phyloP scores from a whole-genome alignment of 306 rosid species.

The Lathyrus aphaca region DNA sequence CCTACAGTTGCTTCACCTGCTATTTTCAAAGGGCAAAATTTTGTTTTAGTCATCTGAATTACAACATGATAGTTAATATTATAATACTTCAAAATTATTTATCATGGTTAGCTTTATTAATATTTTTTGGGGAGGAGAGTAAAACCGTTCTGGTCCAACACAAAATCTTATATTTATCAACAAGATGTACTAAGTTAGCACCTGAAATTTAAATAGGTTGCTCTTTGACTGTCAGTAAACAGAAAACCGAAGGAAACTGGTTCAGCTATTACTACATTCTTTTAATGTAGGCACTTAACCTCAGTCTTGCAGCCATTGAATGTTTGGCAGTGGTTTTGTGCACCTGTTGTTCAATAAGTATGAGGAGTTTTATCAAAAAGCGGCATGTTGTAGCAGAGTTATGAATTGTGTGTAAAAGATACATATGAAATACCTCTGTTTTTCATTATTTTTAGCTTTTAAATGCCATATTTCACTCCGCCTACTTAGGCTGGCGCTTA shows the following conservation, averaged over 20 bases:
- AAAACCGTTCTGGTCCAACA: conserved; percentile 33
- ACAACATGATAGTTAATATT: conserved; percentile 11
- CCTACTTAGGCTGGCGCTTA: neutral
- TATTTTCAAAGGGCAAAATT: conserved; percentile 33
- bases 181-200: conserved; percentile 16
- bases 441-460: neutral
- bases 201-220: conserved; percentile 8
- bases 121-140: conserved; percentile 6
- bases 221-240: conserved; percentile 34
- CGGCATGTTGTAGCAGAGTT: conserved; percentile 2
- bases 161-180: conserved; percentile 33
- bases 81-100: conserved; percentile 21
- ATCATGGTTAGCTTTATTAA: neutral
- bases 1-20: conserved; percentile 23
- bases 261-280: conserved; percentile 29
- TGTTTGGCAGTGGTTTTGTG: conserved; percentile 6
- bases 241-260: neutral
- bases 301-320: conserved; percentile 7
- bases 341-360: conserved; percentile 3
- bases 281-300: conserved; percentile 7
- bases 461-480: neutral
- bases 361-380: conserved; percentile 12
- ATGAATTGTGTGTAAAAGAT: neutral
- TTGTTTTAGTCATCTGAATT: conserved; percentile 27
- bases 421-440: neutral